These are phyloP conservation scores for Eustoma russellianum DNA, from an alignment of 257 asterid genomes.

Conservation along the genomic window DNA sequence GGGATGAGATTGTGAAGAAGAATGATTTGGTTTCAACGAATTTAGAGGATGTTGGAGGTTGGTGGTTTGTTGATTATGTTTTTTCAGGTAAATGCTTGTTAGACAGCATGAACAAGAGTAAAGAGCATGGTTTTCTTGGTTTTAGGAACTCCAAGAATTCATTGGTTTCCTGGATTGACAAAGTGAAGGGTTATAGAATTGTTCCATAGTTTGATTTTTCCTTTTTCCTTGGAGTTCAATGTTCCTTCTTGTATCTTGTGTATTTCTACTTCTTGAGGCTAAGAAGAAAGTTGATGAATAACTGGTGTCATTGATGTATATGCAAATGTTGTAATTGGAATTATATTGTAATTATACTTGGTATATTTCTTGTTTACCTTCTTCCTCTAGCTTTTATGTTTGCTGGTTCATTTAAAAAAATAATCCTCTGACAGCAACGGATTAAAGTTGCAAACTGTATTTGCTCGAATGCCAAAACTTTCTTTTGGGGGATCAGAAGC, in stretches of 20 bases:
- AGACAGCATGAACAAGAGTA: constrained; percentile 94
- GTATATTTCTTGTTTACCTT: too few relatives aligned
- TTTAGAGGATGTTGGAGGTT: constrained; percentile 63
- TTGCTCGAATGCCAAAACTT: too few relatives aligned
- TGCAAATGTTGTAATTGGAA: too few relatives aligned
- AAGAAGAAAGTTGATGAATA: too few relatives aligned
- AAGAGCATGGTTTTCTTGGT: constrained; percentile 89
- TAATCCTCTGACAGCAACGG: too few relatives aligned
- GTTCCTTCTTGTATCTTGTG: background rate
- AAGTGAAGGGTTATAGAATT: constrained; percentile 63
- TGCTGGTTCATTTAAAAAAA: too few relatives aligned
- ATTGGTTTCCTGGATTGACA: constrained; percentile 76
- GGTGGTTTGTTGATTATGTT: constrained; percentile 64
- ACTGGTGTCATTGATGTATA: too few relatives aligned
- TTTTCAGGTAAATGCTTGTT: constrained; percentile 17
- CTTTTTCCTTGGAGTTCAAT: background rate
- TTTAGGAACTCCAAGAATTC: constrained; percentile 77
- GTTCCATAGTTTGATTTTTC: constrained; percentile 37
- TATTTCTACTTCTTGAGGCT: background rate
- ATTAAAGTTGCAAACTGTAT: too few relatives aligned
- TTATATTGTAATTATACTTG: too few relatives aligned
- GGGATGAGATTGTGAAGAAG: constrained; percentile 78
- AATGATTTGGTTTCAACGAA: constrained; percentile 47
- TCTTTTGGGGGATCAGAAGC: too few relatives aligned
- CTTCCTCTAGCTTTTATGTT: too few relatives aligned